Conservation (phyloP, 2,329 filamentous ascomycete genomes). For the Xylaria sp. region DNA sequence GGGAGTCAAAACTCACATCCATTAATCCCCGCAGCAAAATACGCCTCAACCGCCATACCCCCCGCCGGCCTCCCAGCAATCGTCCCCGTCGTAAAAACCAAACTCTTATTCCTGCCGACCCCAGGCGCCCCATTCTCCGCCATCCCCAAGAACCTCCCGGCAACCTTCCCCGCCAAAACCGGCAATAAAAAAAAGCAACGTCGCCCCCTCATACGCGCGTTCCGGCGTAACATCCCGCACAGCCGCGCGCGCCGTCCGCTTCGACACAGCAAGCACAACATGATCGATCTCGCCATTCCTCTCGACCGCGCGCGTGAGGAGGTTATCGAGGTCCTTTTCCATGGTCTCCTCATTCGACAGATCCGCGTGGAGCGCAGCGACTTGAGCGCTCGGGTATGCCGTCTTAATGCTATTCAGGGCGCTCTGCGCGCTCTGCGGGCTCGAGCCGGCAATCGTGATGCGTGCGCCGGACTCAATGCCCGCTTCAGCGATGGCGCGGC, state of each 20-base stretch:
- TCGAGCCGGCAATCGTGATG: conserved; percentile 25
- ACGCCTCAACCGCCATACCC: conserved; percentile 25
- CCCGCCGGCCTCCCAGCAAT: conserved; percentile 22
- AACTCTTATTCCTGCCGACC: conserved; percentile 16
- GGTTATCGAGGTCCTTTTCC: conserved; percentile 24
- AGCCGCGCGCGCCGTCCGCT: conserved; percentile 15
- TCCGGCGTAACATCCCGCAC: conserved; percentile 28
- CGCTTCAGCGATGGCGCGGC: conserved; percentile 27
- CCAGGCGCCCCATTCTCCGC: conserved; percentile 5
- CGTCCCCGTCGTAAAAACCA: conserved; percentile 26
- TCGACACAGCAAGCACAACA: conserved; percentile 30
- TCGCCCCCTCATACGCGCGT: conserved; percentile 23
- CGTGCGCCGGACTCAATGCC: conserved; percentile 25
- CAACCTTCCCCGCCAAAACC: conserved; percentile 33
- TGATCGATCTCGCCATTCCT: conserved; percentile 25
- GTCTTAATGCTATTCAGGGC: conserved; percentile 22
- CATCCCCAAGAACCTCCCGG: conserved; percentile 25
- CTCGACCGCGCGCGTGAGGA: conserved; percentile 16
- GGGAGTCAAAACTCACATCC: no score
- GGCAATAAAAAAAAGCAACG: conserved; percentile 33
- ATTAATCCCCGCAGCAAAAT: conserved; percentile 22
- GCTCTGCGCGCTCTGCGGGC: conserved; percentile 18
- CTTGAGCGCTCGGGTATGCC: conserved; percentile 12
- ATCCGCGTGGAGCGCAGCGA: conserved; percentile 25
- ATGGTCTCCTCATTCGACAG: conserved; percentile 18